A percentile compares a stretch with the other conserved stretches of the same genome.
Conservation (phyloP, 1,139 yeast genomes). For the Kazachstania sp. region DNA sequence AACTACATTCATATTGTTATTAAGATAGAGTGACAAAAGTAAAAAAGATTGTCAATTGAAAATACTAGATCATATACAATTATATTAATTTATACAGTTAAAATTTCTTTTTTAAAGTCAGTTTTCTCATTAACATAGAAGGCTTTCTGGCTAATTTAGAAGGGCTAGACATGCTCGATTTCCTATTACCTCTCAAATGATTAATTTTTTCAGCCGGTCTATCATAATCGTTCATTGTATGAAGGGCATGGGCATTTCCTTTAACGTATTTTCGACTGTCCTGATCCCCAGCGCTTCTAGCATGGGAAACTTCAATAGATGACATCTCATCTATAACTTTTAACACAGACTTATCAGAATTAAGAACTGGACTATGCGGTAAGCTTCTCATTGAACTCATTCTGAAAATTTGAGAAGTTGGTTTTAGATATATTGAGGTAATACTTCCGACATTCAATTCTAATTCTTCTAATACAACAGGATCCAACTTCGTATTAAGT, state of each 20-base stretch:
- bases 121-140: constrained; percentile 24
- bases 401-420: constrained; percentile 71
- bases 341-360: constrained; percentile 14
- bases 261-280: constrained; percentile 15
- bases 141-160: constrained; percentile 29
- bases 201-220: constrained; percentile 33
- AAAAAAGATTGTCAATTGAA: too few species aligned
- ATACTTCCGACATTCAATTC: constrained; percentile 75
- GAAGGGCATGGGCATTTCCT: neutral
- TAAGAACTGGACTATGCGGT: constrained; percentile 55
- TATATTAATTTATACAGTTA: neutral
- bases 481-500: constrained; percentile 66
- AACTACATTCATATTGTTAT: too few species aligned
- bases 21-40: too few species aligned
- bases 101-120: constrained; percentile 16
- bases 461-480: constrained; percentile 64
- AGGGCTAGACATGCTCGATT: constrained; percentile 26
- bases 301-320: neutral
- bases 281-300: constrained; percentile 2
- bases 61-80: too few species aligned
- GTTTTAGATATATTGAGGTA: constrained; percentile 78
- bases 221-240: constrained; percentile 32
- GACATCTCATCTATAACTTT: constrained; percentile 10
- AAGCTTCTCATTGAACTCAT: constrained; percentile 49
- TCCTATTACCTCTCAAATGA: constrained; percentile 28